phyloP scores from a whole-genome alignment of 495 filamentous ascomycete genomes.

The Bathelium albidoporum region DNA sequence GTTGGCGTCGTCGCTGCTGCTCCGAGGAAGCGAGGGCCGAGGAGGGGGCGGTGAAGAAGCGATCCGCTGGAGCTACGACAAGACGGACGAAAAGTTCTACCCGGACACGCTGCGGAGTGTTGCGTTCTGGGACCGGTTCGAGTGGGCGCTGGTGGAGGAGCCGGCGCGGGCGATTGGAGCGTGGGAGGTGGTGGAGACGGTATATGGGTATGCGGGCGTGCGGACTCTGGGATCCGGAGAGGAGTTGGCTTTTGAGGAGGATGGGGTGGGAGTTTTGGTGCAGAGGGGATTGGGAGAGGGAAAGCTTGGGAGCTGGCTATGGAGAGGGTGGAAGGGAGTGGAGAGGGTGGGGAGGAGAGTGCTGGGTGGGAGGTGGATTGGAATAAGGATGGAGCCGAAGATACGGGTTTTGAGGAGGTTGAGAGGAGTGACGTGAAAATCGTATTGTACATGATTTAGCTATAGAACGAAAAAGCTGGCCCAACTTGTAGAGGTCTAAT shows the following conservation, averaged over 20 bases:
- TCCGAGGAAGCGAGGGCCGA: neutral
- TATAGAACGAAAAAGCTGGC: neutral
- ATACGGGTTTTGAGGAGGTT: conserved; percentile 28
- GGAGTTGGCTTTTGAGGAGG: conserved; percentile 6
- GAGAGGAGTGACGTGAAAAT: neutral
- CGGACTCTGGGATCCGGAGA: conserved; percentile 48
- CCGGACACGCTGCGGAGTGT: conserved; percentile 43
- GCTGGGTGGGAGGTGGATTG: conserved; percentile 32
- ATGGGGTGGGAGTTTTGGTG: conserved; percentile 3
- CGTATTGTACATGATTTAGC: too few species aligned
- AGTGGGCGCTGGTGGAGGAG: conserved; percentile 69
- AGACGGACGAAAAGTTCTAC: conserved; percentile 45
- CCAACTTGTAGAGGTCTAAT: neutral
- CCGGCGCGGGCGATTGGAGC: conserved; percentile 47
- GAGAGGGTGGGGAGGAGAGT: conserved; percentile 13
- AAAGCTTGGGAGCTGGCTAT: conserved; percentile 27
- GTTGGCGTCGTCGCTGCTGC: neutral
- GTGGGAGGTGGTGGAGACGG: conserved; percentile 62
- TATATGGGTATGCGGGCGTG: conserved; percentile 63
- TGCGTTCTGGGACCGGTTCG: conserved; percentile 70
- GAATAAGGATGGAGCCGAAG: conserved; percentile 47
- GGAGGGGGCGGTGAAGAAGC: conserved; percentile 8
- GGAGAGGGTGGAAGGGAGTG: conserved; percentile 32
- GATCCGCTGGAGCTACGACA: conserved; percentile 47
- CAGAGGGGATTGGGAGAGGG: conserved; percentile 3